A percentile compares a stretch with the other conserved stretches of the same genome.
These are phyloP conservation scores for Hippophae tibetana DNA, from an alignment of 306 rosid species.

Conservation along the genomic window DNA sequence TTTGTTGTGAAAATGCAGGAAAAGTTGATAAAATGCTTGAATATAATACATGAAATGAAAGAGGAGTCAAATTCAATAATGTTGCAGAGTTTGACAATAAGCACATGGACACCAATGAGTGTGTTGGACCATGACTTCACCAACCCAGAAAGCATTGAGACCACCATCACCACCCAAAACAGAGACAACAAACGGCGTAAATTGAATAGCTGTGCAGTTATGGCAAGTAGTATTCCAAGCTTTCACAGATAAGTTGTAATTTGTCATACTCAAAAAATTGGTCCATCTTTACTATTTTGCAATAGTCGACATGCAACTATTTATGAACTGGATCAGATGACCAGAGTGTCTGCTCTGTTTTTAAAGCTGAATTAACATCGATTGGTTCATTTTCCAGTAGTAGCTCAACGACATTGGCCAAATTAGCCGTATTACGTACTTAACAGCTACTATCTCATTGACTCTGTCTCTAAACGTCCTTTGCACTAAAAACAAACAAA, in stretches of 20 bases:
- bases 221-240: constrained; percentile 5
- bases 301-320: neutral
- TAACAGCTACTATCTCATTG: too few species aligned
- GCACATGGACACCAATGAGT: constrained; percentile 39
- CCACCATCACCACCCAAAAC: neutral
- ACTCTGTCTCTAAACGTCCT: too few species aligned
- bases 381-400: too few species aligned
- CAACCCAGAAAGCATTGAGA: constrained; percentile 12
- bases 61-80: constrained; percentile 18
- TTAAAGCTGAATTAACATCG: too few species aligned
- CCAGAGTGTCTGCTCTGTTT: too few species aligned
- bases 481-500: too few species aligned
- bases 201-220: constrained; percentile 22
- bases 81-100: constrained; percentile 13
- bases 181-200: constrained; percentile 33
- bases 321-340: too few species aligned
- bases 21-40: constrained; percentile 35
- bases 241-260: constrained; percentile 17
- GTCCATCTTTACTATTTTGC: neutral
- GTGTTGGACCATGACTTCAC: constrained; percentile 23
- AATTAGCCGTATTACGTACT: too few species aligned
- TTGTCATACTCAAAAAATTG: constrained; percentile 1
- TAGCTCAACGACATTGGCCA: too few species aligned
- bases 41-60: constrained; percentile 34
- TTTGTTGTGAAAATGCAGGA: constrained; percentile 28